A percentile compares a stretch with the other conserved stretches of the same genome.
These are phyloP conservation scores for Fraxinus cuspidata DNA, from an alignment of 257 asterid genomes.

Conservation along the genomic window DNA sequence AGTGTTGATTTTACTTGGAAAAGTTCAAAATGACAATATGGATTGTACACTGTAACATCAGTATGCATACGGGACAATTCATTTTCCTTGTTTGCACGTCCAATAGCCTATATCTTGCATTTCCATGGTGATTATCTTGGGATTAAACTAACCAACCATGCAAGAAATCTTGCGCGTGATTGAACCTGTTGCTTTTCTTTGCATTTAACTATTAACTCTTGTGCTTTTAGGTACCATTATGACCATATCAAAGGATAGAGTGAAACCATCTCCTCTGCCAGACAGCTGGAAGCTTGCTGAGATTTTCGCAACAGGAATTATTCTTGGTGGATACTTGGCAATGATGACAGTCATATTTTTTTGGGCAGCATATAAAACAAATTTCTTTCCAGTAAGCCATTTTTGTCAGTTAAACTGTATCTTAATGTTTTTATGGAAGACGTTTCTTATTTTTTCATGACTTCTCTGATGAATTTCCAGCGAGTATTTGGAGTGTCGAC, in stretches of 20 bases:
- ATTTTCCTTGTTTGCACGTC: too few relatives aligned
- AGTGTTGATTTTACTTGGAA: not conserved
- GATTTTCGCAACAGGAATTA: constrained; percentile 56
- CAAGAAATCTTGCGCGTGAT: too few relatives aligned
- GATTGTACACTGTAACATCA: too few relatives aligned
- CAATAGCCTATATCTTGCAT: too few relatives aligned
- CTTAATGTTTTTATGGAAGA: not conserved
- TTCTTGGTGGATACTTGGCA: constrained; percentile 66
- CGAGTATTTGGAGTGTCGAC: constrained; percentile 28
- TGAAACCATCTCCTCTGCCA: constrained; percentile 70
- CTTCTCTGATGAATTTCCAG: constrained; percentile 7
- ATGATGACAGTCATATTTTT: constrained; percentile 70
- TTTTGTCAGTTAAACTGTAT: not conserved
- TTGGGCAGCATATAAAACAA: constrained; percentile 63
- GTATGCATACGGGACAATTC: too few relatives aligned
- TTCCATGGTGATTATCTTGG: too few relatives aligned
- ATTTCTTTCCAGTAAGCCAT: constrained; percentile 53
- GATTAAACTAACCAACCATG: too few relatives aligned
- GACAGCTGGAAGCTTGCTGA: constrained; percentile 72
- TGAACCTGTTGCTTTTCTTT: not conserved
- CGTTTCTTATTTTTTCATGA: too few relatives aligned
- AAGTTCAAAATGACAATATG: not conserved
- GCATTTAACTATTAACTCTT: not conserved
- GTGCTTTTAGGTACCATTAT: constrained; percentile 54
- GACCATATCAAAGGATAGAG: constrained; percentile 70